Evolutionary conservation across 192 early-diverging fungal genomes (phyloP).

Genomic region (Rhizoclosmatium sp.): DNA sequence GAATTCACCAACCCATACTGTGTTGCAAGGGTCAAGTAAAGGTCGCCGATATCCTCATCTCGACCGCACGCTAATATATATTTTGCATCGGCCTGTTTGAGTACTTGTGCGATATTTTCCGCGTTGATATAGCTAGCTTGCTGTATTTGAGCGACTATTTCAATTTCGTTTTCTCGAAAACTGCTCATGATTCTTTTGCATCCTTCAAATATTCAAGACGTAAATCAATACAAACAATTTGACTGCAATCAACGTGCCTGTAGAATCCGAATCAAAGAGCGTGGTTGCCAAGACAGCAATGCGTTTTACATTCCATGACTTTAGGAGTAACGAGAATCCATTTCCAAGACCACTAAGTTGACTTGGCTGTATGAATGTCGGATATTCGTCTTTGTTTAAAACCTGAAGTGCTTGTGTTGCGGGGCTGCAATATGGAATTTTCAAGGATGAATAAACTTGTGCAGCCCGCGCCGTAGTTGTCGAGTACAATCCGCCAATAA

Average conservation of each 20-base stretch:
- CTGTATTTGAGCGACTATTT: background rate
- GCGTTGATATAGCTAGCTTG: background rate
- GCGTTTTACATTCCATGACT: background rate
- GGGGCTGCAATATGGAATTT: background rate
- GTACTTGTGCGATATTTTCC: background rate
- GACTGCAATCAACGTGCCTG: background rate
- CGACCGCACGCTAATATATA: background rate
- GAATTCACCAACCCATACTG: background rate
- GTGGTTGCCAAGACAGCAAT: background rate
- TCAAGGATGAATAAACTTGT: background rate
- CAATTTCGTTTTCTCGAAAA: background rate
- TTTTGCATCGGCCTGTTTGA: background rate
- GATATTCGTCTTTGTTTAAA: slow-evolving; percentile 4
- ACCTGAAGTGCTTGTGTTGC: background rate
- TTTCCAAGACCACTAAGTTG: background rate
- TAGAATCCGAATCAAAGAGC: background rate
- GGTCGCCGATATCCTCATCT: background rate
- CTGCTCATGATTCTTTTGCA: background rate
- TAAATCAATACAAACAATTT: no score
- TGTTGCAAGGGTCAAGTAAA: background rate
- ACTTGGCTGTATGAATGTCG: background rate
- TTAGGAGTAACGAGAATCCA: background rate
- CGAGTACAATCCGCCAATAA: background rate
- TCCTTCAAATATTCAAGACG: background rate
- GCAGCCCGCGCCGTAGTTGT: background rate